Conservation (phyloP, 139 green algal genomes). For the Cymbomonas tetramitiformis region DNA sequence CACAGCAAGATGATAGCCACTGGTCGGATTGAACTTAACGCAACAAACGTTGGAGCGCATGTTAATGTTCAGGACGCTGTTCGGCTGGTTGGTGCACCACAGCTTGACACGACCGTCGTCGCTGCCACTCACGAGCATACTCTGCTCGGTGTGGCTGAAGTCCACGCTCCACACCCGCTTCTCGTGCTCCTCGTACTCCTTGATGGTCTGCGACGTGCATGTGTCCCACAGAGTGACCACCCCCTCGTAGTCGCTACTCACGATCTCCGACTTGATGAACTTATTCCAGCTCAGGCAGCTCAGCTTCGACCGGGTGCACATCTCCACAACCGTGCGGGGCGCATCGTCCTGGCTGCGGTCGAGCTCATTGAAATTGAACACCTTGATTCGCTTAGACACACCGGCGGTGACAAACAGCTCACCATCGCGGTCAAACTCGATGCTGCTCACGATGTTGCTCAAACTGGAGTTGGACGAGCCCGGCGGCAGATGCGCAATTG, state of each 20-base stretch:
- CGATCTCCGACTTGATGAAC: constrained; percentile 46
- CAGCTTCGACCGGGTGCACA: constrained; percentile 52
- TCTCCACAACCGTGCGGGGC: constrained; percentile 28
- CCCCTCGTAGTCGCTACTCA: constrained; percentile 69
- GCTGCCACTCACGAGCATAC: constrained; percentile 48
- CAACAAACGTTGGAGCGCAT: constrained; percentile 80
- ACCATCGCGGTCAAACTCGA: constrained; percentile 58
- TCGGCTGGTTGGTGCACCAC: constrained; percentile 26
- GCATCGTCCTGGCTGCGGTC: not conserved
- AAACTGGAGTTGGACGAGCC: too few relatives aligned
- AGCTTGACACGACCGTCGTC: constrained; percentile 68
- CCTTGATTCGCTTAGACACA: constrained; percentile 47
- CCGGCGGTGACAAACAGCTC: constrained; percentile 72
- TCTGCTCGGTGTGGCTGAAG: constrained; percentile 43
- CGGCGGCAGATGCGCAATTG: too few relatives aligned
- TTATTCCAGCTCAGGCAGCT: constrained; percentile 63
- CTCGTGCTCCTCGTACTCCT: constrained; percentile 77
- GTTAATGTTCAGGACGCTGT: constrained; percentile 38
- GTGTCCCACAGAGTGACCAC: constrained; percentile 52
- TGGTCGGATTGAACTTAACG: constrained; percentile 57
- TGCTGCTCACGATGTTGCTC: constrained; percentile 56
- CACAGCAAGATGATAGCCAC: constrained; percentile 54
- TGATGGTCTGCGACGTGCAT: constrained; percentile 19
- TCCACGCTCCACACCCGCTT: constrained; percentile 79
- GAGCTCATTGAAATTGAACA: constrained; percentile 17